These are phyloP conservation scores for Nicotiana obtusifolia DNA, from an alignment of 257 asterid species.

Conservation along the genomic window DNA sequence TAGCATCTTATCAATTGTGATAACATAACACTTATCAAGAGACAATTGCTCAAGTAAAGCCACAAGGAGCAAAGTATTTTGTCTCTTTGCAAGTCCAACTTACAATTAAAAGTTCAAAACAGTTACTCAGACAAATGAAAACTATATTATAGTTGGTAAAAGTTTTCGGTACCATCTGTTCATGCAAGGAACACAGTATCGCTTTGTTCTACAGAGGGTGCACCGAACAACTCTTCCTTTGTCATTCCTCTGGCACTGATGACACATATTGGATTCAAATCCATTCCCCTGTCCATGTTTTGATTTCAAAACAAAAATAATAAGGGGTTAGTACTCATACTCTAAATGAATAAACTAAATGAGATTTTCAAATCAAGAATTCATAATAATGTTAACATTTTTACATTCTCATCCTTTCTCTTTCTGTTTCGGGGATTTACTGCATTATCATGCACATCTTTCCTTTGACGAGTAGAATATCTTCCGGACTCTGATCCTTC, in stretches of 20 bases:
- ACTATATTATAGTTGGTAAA: background rate
- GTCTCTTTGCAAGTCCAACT: background rate
- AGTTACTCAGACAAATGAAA: background rate
- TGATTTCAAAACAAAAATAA: background rate
- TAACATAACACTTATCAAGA: background rate
- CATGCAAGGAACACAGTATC: constrained; percentile 78
- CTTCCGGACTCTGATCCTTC: background rate
- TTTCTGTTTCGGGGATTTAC: constrained; percentile 3
- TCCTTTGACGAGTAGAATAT: background rate
- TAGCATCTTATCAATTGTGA: background rate
- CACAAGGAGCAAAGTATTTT: background rate
- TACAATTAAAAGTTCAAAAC: background rate
- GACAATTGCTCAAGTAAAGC: background rate
- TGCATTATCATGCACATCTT: constrained; percentile 7
- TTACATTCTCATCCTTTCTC: constrained; percentile 17
- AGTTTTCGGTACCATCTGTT: constrained; percentile 43
- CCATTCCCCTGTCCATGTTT: constrained; percentile 37
- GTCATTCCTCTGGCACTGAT: constrained; percentile 86
- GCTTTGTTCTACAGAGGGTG: constrained; percentile 46
- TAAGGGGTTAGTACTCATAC: background rate
- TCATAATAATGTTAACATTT: background rate
- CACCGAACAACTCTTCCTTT: constrained; percentile 80
- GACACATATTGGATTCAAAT: constrained; percentile 50
- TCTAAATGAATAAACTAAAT: background rate
- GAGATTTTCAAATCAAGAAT: background rate